These are phyloP conservation scores for Chalciporus pseudorubinellus DNA, from an alignment of 768 basidiomycete genomes.

Conservation along the genomic window DNA sequence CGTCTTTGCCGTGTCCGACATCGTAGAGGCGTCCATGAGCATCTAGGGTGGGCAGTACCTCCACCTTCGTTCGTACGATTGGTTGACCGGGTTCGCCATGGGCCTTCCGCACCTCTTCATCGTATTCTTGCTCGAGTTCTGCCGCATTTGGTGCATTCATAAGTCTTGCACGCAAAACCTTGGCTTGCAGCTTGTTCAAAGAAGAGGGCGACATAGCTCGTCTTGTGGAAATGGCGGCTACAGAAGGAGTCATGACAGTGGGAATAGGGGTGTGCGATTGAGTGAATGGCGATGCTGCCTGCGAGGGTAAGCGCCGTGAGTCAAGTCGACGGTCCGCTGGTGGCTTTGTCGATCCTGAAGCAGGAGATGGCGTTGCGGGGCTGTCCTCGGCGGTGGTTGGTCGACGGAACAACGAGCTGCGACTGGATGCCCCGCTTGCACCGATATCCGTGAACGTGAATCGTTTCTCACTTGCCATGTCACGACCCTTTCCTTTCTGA, in stretches of 20 bases:
- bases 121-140: constrained; percentile 82
- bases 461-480: constrained; percentile 44
- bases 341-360: constrained; percentile 24
- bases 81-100: constrained; percentile 43
- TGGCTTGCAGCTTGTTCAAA: constrained; percentile 90
- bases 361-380: constrained; percentile 50
- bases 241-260: constrained; percentile 79
- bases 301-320: constrained; percentile 59
- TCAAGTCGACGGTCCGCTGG: constrained; percentile 54
- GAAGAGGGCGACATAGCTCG: constrained; percentile 70
- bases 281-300: constrained; percentile 53
- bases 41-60: constrained; percentile 89
- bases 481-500: constrained; percentile 39
- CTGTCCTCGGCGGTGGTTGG: constrained; percentile 65
- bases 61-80: constrained; percentile 56
- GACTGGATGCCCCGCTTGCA: constrained; percentile 64
- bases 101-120: constrained; percentile 55
- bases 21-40: constrained; percentile 85
- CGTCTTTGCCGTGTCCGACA: constrained; percentile 75
- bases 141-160: constrained; percentile 77
- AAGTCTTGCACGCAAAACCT: constrained; percentile 87
- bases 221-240: constrained; percentile 27
- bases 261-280: constrained; percentile 84
- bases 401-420: constrained; percentile 85
- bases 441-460: constrained; percentile 69